Evolutionary conservation across 208 protist species (phyloP).

Genomic region (Wallacemonas sp.): DNA sequence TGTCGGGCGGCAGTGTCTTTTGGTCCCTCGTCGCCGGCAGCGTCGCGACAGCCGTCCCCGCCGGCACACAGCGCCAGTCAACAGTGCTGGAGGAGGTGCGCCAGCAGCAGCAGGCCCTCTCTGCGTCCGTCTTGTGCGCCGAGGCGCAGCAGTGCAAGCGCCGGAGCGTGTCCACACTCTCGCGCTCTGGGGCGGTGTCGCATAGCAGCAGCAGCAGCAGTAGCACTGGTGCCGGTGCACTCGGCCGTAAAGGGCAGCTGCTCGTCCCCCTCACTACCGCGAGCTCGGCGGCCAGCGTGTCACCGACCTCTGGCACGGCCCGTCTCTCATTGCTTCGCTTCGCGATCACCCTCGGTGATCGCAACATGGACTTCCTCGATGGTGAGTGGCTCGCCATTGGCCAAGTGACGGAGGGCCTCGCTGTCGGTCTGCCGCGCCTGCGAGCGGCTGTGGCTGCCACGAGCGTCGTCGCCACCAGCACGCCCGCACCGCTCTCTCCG

Average conservation of each 20-base stretch:
- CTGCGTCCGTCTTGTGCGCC: not conserved
- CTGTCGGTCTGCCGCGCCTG: constrained; percentile 28
- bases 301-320: too few relatives aligned
- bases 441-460: constrained; percentile 4
- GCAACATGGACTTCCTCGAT: constrained; percentile 63
- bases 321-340: constrained; percentile 28
- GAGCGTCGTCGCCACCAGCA: not conserved
- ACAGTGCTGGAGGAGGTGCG: not conserved
- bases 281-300: not conserved
- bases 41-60: not conserved
- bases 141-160: constrained; percentile 27
- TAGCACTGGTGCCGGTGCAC: constrained; percentile 13
- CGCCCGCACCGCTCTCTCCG: not conserved
- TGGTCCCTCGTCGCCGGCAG: not conserved
- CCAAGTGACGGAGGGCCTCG: constrained; percentile 55
- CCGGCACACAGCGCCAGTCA: not conserved
- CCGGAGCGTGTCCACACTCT: not conserved
- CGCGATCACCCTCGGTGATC: constrained; percentile 54
- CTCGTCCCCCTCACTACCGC: constrained; percentile 30
- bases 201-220: not conserved
- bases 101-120: not conserved
- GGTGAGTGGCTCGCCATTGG: constrained; percentile 59
- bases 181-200: not conserved
- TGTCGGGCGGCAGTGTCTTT: constrained; percentile 3
- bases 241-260: constrained; percentile 46